A percentile compares a stretch with the other conserved stretches of the same genome.
Evolutionary conservation across 2,329 filamentous ascomycete species (phyloP).

Genomic region (Graphilbum fragrans): DNA sequence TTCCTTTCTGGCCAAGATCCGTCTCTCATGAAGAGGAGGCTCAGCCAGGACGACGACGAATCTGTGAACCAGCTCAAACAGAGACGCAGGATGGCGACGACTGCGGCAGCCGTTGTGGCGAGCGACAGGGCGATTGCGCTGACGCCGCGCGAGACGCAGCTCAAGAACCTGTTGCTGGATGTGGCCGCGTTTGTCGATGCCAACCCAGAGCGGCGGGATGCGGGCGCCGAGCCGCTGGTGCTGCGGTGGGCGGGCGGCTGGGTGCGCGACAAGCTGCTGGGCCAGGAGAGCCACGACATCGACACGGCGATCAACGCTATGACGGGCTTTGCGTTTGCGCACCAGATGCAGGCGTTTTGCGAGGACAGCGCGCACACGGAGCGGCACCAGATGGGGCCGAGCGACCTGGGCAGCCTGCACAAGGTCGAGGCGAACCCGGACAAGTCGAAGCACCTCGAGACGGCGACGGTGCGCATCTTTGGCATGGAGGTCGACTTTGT

Average conservation of each 20-base stretch:
- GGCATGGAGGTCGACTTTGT: conserved; percentile 88
- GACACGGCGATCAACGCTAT: conserved; percentile 78
- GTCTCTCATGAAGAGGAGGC: too few relatives aligned
- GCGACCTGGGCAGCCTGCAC: conserved; percentile 64
- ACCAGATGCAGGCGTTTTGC: conserved; percentile 57
- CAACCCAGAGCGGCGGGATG: neutral
- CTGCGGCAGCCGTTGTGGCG: neutral
- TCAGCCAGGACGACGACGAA: too few relatives aligned
- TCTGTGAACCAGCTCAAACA: too few relatives aligned
- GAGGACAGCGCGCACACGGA: conserved; percentile 43
- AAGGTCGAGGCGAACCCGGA: conserved; percentile 88
- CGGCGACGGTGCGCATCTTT: conserved; percentile 74
- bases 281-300: conserved; percentile 63
- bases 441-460: conserved; percentile 93
- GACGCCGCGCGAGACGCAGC: conserved; percentile 56
- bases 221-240: conserved; percentile 36
- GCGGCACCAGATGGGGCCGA: conserved; percentile 44
- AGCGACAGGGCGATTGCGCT: conserved; percentile 30
- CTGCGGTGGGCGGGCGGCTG: conserved; percentile 77
- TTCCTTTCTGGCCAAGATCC: too few relatives aligned
- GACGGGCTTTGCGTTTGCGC: conserved; percentile 68
- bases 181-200: conserved; percentile 60
- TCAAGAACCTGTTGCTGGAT: conserved; percentile 69
- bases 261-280: conserved; percentile 75
- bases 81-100: conserved; percentile 2